A percentile compares a stretch with the other conserved stretches of the same genome.
Conservation (phyloP, 2,329 filamentous ascomycete species). For the Emergomyces africanus region DNA sequence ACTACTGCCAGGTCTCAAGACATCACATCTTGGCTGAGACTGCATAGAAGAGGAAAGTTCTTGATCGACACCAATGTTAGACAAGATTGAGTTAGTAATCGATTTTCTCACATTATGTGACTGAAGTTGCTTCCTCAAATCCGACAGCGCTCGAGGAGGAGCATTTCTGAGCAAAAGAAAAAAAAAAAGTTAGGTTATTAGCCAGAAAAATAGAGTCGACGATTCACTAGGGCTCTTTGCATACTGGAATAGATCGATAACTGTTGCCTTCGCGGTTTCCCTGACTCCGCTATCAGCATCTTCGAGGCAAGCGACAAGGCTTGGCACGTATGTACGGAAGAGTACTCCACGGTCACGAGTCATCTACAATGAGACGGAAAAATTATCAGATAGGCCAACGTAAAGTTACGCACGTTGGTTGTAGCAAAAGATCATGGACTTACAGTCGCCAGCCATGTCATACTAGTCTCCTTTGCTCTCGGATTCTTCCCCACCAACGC, state of each 20-base stretch:
- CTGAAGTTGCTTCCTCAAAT: slow-evolving; percentile 75
- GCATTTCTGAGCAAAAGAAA: slow-evolving; percentile 44
- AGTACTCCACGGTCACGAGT: slow-evolving; percentile 65
- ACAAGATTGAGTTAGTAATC: slow-evolving; percentile 69
- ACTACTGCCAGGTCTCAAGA: slow-evolving; percentile 14
- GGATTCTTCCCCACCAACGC: slow-evolving; percentile 71
- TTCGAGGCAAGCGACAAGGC: slow-evolving; percentile 74
- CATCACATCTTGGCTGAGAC: slow-evolving; percentile 13
- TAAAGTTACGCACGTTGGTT: slow-evolving; percentile 3
- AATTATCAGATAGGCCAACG: background rate
- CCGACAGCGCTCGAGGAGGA: slow-evolving; percentile 70
- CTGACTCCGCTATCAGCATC: slow-evolving; percentile 81
- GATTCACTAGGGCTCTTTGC: slow-evolving; percentile 12
- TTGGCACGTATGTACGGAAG: slow-evolving; percentile 72
- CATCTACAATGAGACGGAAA: slow-evolving; percentile 42
- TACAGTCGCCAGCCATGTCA: slow-evolving; percentile 76
- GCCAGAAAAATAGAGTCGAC: background rate
- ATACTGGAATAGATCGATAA: slow-evolving; percentile 77
- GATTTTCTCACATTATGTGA: slow-evolving; percentile 74
- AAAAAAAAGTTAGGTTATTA: background rate
- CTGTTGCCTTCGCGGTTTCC: slow-evolving; percentile 67
- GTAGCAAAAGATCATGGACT: slow-evolving; percentile 11
- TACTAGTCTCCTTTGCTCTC: slow-evolving; percentile 68
- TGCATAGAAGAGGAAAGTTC: slow-evolving; percentile 13
- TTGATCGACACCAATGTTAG: slow-evolving; percentile 45